A percentile compares a stretch with the other conserved stretches of the same genome.
Evolutionary conservation across 202 grass and related monocot species (phyloP).

Genomic region (Schoenoplectus tabernaemontani): DNA sequence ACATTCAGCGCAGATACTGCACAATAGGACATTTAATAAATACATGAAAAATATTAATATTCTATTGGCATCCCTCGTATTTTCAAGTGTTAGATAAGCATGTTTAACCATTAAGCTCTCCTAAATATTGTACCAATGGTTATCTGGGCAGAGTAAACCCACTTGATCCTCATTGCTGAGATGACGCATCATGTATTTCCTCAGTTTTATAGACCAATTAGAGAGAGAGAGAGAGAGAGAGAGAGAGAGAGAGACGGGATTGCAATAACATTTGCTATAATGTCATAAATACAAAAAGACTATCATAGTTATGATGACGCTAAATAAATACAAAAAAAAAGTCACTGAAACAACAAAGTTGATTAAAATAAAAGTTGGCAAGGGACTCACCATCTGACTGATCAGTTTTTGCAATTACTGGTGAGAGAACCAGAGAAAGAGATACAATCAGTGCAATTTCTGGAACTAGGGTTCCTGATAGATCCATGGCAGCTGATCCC

Average conservation of each 20-base stretch:
- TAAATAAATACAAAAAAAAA: background rate
- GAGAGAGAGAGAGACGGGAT: too few relatives aligned
- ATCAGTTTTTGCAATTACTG: slow-evolving; percentile 49
- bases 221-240: too few relatives aligned
- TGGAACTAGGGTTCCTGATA: slow-evolving; percentile 10
- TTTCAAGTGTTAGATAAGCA: background rate
- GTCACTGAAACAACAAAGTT: background rate
- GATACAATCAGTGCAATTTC: background rate
- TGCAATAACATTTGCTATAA: too few relatives aligned
- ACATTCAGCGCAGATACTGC: slow-evolving; percentile 81
- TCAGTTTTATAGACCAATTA: too few relatives aligned
- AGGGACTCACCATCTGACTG: slow-evolving; percentile 44
- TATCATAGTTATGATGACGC: background rate
- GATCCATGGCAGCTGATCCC: slow-evolving; percentile 27
- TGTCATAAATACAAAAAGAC: too few relatives aligned
- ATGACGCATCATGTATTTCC: background rate
- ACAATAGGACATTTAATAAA: slow-evolving; percentile 8
- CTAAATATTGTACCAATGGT: background rate
- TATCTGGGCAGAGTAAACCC: background rate
- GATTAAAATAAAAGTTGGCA: background rate
- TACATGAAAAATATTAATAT: background rate
- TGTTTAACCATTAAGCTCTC: background rate
- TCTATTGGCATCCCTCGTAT: background rate
- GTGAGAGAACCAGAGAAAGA: slow-evolving; percentile 6
- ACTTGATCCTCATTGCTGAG: background rate